Conservation (phyloP, 2,329 filamentous ascomycete genomes). For the Diaporthe batatas region DNA sequence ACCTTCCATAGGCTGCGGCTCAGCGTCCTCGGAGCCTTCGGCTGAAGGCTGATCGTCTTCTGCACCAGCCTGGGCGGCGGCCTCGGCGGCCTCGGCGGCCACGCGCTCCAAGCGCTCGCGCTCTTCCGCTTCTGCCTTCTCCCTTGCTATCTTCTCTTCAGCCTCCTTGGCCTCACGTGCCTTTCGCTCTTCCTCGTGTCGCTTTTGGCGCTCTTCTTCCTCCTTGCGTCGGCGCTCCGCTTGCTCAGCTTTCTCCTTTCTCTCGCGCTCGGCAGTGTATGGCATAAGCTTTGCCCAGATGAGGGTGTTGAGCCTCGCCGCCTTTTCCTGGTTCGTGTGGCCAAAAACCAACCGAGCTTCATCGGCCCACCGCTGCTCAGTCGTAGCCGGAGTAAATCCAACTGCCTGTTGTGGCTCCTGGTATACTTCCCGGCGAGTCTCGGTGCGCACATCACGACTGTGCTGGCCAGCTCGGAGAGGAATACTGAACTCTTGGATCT, state of each 20-base stretch:
- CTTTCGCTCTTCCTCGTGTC: constrained; percentile 74
- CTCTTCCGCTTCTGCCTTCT: constrained; percentile 80
- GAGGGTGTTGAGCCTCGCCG: constrained; percentile 74
- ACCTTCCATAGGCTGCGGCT: constrained; percentile 68
- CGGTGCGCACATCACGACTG: constrained; percentile 58
- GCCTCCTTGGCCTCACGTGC: constrained; percentile 79
- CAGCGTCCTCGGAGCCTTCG: constrained; percentile 57
- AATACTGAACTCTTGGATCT: constrained; percentile 66
- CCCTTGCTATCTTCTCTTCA: constrained; percentile 74
- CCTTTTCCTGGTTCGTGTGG: constrained; percentile 74
- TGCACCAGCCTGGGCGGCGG: constrained; percentile 61
- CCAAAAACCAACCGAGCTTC: constrained; percentile 91
- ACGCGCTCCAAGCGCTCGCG: constrained; percentile 72
- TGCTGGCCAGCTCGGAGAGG: constrained; percentile 50
- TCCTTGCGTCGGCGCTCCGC: constrained; percentile 65
- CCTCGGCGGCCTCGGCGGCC: constrained; percentile 70
- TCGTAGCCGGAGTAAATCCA: constrained; percentile 79
- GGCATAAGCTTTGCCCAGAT: constrained; percentile 83
- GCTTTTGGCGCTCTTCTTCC: constrained; percentile 72
- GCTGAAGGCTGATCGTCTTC: constrained; percentile 52
- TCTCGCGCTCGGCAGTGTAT: constrained; percentile 85
- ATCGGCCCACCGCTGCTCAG: constrained; percentile 85
- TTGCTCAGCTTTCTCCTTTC: constrained; percentile 73
- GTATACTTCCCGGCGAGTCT: constrained; percentile 63
- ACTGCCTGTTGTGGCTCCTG: constrained; percentile 81